Percentiles rank a stretch among this genome's conserved stretches.
These are phyloP conservation scores for Vaccinium myrtillus DNA, from an alignment of 148 eudicot species.

Conservation along the genomic window DNA sequence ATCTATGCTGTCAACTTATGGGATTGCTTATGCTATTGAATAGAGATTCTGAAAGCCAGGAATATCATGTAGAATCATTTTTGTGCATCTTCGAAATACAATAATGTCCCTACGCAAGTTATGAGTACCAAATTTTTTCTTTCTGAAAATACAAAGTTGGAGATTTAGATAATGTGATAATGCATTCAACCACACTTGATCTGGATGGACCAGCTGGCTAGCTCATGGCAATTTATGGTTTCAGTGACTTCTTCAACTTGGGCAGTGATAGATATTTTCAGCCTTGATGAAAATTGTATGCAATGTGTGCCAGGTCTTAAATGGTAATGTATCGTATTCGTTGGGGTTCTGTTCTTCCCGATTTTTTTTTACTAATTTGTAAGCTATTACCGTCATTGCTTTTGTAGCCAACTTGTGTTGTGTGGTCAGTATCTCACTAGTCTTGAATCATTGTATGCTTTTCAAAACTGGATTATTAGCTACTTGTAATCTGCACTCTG, in stretches of 20 bases:
- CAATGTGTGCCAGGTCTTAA: background rate
- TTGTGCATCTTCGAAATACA: slow-evolving; percentile 8
- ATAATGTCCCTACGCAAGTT: background rate
- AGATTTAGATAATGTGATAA: background rate
- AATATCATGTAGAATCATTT: background rate
- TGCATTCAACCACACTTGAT: background rate
- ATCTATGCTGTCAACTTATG: background rate
- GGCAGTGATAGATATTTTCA: background rate
- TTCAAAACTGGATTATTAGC: background rate
- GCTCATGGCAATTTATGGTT: background rate
- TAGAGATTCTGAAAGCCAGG: background rate
- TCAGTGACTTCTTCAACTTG: background rate
- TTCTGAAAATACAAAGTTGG: background rate
- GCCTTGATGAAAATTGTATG: background rate
- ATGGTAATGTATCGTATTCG: background rate
- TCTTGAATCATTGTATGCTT: background rate
- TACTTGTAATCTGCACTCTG: slow-evolving; percentile 9
- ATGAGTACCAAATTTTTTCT: background rate
- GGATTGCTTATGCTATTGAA: background rate
- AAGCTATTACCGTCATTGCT: background rate
- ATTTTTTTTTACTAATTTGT: background rate
- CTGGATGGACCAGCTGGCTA: background rate
- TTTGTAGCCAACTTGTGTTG: background rate
- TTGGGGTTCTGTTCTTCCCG: background rate
- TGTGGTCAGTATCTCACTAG: background rate